Base-by-base conservation (phyloP, 805 yeast species). In the Yarrowia hollandica region DNA sequence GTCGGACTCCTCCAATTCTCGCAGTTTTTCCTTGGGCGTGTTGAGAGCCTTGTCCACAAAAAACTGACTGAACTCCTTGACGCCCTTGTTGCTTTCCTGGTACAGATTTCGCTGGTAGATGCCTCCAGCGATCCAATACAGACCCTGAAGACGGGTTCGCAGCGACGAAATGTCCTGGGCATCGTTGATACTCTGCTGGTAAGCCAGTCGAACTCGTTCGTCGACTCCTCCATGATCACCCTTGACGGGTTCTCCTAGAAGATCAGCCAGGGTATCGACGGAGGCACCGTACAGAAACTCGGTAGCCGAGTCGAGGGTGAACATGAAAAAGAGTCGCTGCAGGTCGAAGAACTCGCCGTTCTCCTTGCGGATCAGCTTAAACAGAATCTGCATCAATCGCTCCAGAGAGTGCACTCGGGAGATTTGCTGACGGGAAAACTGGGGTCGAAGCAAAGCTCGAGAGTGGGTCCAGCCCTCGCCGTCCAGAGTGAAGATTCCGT, bases 1-100 rank as follows among this genome's bases (percentile, higher is more conserved):
- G 31, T 70, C 78, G 28, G 70, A 58, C 54, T 61, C 63, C 67
- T 65, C 35, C 69, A 38, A 31, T 28, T 59, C 41, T 23, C 28
- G 30, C 14, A 62, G 52, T n/a, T 26, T 35, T 28, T 63, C 64
- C 56, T 78, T 68, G 9, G 78, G 79, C 54, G 64, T 64, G 19
- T 70, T 58, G 25, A 77, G 81, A 61, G 74, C 77, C 60, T 64
- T 69, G 61, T 77, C 73, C 28, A 75, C 74, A 68, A 69, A 70
- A 21, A 61, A 62, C 58, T 72, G 70, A 28, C 30, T 23, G 8
- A 48, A 48, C n/a, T 31, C 41, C 31, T 48, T 9, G 21, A 48
- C 41, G 6, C 34, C 25, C 34, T 34, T 22, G 56, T 48, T 48
- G 16, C 72, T 73, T 11, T 62, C 37, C 8, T 59, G 61, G 42